These are phyloP conservation scores for Cylindrotheca closterium DNA, from an alignment of 108 stramenopile genomes.

Conservation along the genomic window DNA sequence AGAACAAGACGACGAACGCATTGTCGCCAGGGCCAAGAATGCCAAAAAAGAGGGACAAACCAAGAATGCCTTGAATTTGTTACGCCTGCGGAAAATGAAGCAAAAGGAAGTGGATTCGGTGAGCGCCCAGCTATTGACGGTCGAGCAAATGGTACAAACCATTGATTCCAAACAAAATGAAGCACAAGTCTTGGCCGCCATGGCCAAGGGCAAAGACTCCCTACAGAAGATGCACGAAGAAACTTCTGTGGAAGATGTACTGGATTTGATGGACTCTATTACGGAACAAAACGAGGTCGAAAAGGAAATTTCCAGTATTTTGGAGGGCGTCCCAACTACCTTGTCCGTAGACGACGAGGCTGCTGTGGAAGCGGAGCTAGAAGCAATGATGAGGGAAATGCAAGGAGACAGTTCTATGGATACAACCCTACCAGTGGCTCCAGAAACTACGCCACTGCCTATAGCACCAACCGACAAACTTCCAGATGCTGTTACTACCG, in stretches of 20 bases:
- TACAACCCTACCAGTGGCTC: constrained; percentile 27
- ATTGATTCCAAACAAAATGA: constrained; percentile 85
- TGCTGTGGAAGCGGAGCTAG: constrained; percentile 49
- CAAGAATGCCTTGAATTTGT: constrained; percentile 61
- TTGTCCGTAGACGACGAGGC: constrained; percentile 47
- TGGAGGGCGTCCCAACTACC: constrained; percentile 29
- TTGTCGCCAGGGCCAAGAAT: constrained; percentile 67
- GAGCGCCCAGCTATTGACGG: constrained; percentile 72
- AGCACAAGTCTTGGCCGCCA: constrained; percentile 62
- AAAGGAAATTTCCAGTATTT: constrained; percentile 67
- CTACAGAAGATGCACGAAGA: constrained; percentile 84
- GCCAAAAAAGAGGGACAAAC: constrained; percentile 63
- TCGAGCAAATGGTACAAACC: constrained; percentile 86
- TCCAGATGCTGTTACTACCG: constrained; percentile 18
- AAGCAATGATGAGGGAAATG: constrained; percentile 34
- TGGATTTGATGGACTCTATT: constrained; percentile 89
- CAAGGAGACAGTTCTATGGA: constrained; percentile 2
- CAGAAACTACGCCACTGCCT: constrained; percentile 21
- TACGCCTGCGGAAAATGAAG: constrained; percentile 78
- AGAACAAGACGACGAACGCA: constrained; percentile 53
- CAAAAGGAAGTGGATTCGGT: constrained; percentile 66
- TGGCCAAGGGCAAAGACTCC: constrained; percentile 84
- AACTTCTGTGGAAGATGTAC: constrained; percentile 87
- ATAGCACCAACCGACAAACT: constrained; percentile 23
- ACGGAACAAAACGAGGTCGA: constrained; percentile 83